Percentiles rank a stretch among this genome's conserved stretches.
Evolutionary conservation across 768 basidiomycete species (phyloP).

Genomic region (Paxillus ammoniavirescens): DNA sequence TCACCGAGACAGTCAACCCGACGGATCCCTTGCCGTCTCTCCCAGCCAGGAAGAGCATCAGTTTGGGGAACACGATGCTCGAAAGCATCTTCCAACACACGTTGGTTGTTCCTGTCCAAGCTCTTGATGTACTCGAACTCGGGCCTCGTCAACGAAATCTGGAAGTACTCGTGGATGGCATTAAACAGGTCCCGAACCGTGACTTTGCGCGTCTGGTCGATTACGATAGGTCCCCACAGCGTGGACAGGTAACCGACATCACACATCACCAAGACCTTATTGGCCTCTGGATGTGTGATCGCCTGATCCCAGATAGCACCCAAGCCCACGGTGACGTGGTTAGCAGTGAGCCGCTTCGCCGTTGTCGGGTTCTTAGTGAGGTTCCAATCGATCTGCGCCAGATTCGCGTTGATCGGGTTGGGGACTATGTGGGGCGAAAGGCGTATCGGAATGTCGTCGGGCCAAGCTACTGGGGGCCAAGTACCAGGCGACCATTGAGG

Average conservation of each 20-base stretch:
- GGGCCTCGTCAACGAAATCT: slow-evolving; percentile 35
- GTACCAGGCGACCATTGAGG: slow-evolving; percentile 27
- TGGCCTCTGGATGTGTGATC: slow-evolving; percentile 21
- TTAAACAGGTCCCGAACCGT: slow-evolving; percentile 47
- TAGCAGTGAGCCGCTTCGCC: slow-evolving; percentile 30
- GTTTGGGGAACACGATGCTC: slow-evolving; percentile 37
- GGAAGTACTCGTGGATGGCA: slow-evolving; percentile 50
- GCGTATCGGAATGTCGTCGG: slow-evolving; percentile 17
- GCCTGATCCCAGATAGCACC: slow-evolving; percentile 11
- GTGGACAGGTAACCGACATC: slow-evolving; percentile 21
- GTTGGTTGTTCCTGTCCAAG: slow-evolving; percentile 17
- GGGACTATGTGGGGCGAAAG: slow-evolving; percentile 29
- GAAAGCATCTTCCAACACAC: slow-evolving; percentile 27
- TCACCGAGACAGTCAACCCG: slow-evolving; percentile 53
- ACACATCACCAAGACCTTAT: slow-evolving; percentile 24
- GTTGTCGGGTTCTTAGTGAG: slow-evolving; percentile 32
- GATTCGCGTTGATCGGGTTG: slow-evolving; percentile 28
- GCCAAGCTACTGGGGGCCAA: slow-evolving; percentile 28
- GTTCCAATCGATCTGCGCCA: slow-evolving; percentile 37
- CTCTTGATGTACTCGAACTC: slow-evolving; percentile 26
- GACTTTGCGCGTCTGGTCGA: slow-evolving; percentile 33
- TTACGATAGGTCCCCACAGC: slow-evolving; percentile 50
- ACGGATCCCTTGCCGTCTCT: slow-evolving; percentile 39
- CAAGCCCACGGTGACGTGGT: slow-evolving; percentile 24
- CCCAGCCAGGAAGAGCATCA: slow-evolving; percentile 38